A percentile compares a stretch with the other conserved stretches of the same genome.
These are phyloP conservation scores for Hemileccinum impolitum DNA, from an alignment of 768 basidiomycete genomes.

Conservation along the genomic window DNA sequence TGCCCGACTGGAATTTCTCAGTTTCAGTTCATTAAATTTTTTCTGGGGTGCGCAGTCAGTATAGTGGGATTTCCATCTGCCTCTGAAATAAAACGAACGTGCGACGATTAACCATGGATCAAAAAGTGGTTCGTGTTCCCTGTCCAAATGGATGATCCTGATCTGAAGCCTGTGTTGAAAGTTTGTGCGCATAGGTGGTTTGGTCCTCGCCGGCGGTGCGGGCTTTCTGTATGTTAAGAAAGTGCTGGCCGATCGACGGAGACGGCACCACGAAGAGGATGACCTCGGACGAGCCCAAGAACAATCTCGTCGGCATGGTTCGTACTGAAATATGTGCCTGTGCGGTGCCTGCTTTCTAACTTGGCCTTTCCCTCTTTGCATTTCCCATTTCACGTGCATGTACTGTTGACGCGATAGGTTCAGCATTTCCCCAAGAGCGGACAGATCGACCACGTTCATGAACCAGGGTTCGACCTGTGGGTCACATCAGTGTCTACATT, in stretches of 20 bases:
- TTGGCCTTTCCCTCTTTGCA: background rate
- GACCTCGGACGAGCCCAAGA: constrained; percentile 10
- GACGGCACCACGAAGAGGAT: constrained; percentile 18
- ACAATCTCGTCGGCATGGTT: constrained; percentile 2
- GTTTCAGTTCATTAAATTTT: constrained; percentile 4
- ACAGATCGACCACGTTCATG: constrained; percentile 6
- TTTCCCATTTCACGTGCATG: background rate
- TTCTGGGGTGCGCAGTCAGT: constrained; percentile 9
- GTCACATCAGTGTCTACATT: background rate
- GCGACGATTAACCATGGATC: too few species aligned
- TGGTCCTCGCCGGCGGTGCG: constrained; percentile 27
- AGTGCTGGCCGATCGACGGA: constrained; percentile 24
- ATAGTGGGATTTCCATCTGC: too few species aligned
- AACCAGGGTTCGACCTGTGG: background rate
- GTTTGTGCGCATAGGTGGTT: constrained; percentile 25
- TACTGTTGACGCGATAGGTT: background rate
- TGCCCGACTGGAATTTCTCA: constrained; percentile 8
- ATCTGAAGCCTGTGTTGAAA: constrained; percentile 2
- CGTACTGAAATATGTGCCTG: background rate
- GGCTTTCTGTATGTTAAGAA: constrained; percentile 32
- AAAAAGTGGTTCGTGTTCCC: constrained; percentile 14
- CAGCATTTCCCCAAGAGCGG: constrained; percentile 6
- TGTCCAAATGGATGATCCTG: background rate
- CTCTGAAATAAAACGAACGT: too few species aligned
- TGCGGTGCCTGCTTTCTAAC: constrained; percentile 9